Conservation (phyloP, 2,329 filamentous ascomycete species). For the Aspergillus latus region DNA sequence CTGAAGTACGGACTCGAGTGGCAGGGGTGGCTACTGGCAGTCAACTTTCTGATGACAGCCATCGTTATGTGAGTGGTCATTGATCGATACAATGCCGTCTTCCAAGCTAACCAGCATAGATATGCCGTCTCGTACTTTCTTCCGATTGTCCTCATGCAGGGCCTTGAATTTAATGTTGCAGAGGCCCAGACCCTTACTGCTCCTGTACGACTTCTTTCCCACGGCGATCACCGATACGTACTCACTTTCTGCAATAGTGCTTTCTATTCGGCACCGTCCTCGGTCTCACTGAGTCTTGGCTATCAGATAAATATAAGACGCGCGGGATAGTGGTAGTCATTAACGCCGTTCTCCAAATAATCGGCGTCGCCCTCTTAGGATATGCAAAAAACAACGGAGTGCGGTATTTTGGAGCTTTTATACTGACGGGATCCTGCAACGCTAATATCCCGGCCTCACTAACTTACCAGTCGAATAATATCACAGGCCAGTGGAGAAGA, state of each 20-base stretch:
- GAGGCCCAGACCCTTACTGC: constrained; percentile 18
- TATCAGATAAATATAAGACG: constrained; percentile 11
- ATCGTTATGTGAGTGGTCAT: constrained; percentile 10
- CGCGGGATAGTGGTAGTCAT: constrained; percentile 9
- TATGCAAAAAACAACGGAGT: constrained; percentile 7
- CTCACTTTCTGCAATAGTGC: constrained; percentile 2
- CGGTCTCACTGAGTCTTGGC: constrained; percentile 7
- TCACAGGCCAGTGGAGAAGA: constrained; percentile 20
- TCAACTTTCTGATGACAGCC: constrained; percentile 13
- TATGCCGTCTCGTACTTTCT: constrained; percentile 21
- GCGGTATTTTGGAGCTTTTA: constrained; percentile 9
- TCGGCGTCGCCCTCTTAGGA: constrained; percentile 6
- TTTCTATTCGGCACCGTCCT: constrained; percentile 10
- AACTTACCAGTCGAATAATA: constrained; percentile 22
- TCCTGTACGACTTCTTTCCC: constrained; percentile 7
- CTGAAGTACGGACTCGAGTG: constrained; percentile 14
- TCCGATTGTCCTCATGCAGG: constrained; percentile 18
- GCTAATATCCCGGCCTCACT: constrained; percentile 1
- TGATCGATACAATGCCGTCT: too few species aligned
- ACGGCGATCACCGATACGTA: not conserved
- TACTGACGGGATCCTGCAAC: constrained; percentile 4
- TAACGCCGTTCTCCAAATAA: constrained; percentile 9
- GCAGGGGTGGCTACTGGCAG: constrained; percentile 15
- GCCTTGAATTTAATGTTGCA: constrained; percentile 16
- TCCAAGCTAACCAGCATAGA: not conserved